These are phyloP conservation scores for Calocybe indica DNA, from an alignment of 768 basidiomycete genomes.

Conservation along the genomic window DNA sequence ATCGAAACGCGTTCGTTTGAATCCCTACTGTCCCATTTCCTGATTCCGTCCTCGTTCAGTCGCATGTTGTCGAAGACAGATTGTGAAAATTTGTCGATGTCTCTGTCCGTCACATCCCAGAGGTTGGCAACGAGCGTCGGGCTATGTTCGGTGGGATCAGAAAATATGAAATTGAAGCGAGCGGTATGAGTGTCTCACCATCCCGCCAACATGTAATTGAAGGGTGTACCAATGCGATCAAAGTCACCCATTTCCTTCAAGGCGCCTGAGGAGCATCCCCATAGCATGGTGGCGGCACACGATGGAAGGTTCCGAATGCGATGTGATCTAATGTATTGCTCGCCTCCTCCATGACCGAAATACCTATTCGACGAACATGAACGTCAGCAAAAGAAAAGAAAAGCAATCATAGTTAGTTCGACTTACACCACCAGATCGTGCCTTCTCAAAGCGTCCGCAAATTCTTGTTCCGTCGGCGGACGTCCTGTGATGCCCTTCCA, in stretches of 20 bases:
- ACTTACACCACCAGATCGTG: slow-evolving; percentile 91
- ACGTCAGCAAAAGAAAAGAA: neutral
- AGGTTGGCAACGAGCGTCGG: slow-evolving; percentile 91
- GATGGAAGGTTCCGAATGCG: slow-evolving; percentile 72
- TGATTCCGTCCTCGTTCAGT: slow-evolving; percentile 33
- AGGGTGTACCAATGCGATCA: slow-evolving; percentile 86
- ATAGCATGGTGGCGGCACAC: slow-evolving; percentile 96
- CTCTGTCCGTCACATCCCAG: slow-evolving; percentile 98
- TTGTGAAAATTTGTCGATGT: slow-evolving; percentile 91
- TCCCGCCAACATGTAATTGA: slow-evolving; percentile 95
- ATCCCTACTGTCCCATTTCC: slow-evolving; percentile 11
- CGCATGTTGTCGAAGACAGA: slow-evolving; percentile 72
- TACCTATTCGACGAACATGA: slow-evolving; percentile 47
- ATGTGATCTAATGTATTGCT: slow-evolving; percentile 89
- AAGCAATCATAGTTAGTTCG: neutral
- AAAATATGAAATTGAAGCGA: neutral
- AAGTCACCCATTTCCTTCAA: slow-evolving; percentile 91
- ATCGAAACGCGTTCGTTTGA: slow-evolving; percentile 35
- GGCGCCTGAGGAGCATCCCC: slow-evolving; percentile 96
- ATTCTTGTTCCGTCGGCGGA: slow-evolving; percentile 78
- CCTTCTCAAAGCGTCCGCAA: slow-evolving; percentile 62
- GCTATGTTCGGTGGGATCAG: slow-evolving; percentile 30
- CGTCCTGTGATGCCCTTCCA: slow-evolving; percentile 83
- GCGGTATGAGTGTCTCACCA: slow-evolving; percentile 55
- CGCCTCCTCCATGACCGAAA: slow-evolving; percentile 95